These are phyloP conservation scores for Crithidia thermophila DNA, from an alignment of 208 protist species.

Conservation along the genomic window DNA sequence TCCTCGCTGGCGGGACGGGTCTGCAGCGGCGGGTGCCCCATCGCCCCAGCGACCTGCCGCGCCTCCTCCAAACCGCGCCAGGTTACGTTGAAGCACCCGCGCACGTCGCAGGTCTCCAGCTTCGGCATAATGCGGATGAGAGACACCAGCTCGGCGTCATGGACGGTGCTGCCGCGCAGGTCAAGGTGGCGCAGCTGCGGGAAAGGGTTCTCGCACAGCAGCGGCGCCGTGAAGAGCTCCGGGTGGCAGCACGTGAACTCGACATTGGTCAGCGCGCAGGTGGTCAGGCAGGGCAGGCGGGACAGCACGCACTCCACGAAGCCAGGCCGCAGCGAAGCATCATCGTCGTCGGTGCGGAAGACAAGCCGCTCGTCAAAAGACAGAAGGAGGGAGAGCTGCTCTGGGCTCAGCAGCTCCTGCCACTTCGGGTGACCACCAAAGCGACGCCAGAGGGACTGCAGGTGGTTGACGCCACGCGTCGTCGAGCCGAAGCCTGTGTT, in stretches of 20 bases:
- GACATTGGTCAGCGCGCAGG: constrained; percentile 6
- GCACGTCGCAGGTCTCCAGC: constrained; percentile 10
- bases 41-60: constrained; percentile 1
- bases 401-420: constrained; percentile 11
- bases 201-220: constrained; percentile 3
- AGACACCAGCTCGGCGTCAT: constrained; percentile 6
- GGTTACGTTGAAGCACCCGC: constrained; percentile 9
- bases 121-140: constrained; percentile 10
- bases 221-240: constrained; percentile 5
- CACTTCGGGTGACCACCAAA: constrained; percentile 12
- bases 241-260: constrained; percentile 8
- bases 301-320: constrained; percentile 18
- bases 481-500: not conserved
- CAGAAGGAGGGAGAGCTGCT: constrained; percentile 13
- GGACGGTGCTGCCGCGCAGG: constrained; percentile 9
- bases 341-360: not conserved
- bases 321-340: constrained; percentile 3
- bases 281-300: constrained; percentile 1
- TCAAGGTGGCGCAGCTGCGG: constrained; percentile 6
- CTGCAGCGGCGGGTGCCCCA: constrained; percentile 7
- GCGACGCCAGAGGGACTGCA: constrained; percentile 5
- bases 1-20: constrained; percentile 2
- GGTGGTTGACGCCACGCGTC: not conserved
- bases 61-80: constrained; percentile 17
- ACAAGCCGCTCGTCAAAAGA: constrained; percentile 2